Base-by-base conservation (phyloP, 192 early-diverging fungal genomes). In the Podila verticillata region DNA sequence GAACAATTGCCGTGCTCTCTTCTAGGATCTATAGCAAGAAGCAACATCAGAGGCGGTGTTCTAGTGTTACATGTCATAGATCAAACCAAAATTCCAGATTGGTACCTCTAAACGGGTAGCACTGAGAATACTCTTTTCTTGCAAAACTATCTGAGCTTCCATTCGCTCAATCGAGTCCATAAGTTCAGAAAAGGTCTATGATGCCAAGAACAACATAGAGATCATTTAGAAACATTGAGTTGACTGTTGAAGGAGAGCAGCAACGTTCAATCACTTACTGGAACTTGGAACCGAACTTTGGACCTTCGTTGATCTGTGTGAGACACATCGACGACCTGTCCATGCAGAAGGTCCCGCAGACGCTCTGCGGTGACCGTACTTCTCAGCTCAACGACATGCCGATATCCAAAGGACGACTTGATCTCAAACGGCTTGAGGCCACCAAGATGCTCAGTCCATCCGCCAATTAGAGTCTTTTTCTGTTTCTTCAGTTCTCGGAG, bases 1-100 rank as follows among this genome's bases (percentile, higher is more conserved):
- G 86, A 13, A 91, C 77, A 56, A 92, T 90, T 0, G 85, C 65
- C 5, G 83, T 57, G 35, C 89, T 86, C 29, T 90, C 83, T 3
- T 86, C 86, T 47, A 91, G 48, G 8, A 90, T 79, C 48, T 86
- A 44, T 44, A 2, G 3, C 39, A 44, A 44, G 17, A 44, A 44
- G 3, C 39, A 44, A 44, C 17, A 15, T 44, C 39, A 44, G 7
- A 5, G 13, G 17, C 13, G 15, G 17, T 17, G 15, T 0, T 44
- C 17, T 15, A 10, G 39, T 44, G 12, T 15, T 44, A 10, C 39
- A 15, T 12, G 2, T 44, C 39, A 44, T 39, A 15, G 39, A 3
- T 2, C 17, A 15, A 0, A 15, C 13, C 0, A 13, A 4, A 10
- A 1, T 17, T 15, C 39, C 57, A 48, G 59, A 28, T 5, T 49